Percentiles rank a stretch among this genome's conserved stretches.
These are phyloP conservation scores for Eucalyptus paniculata DNA, from an alignment of 345 rosid species.

Conservation along the genomic window DNA sequence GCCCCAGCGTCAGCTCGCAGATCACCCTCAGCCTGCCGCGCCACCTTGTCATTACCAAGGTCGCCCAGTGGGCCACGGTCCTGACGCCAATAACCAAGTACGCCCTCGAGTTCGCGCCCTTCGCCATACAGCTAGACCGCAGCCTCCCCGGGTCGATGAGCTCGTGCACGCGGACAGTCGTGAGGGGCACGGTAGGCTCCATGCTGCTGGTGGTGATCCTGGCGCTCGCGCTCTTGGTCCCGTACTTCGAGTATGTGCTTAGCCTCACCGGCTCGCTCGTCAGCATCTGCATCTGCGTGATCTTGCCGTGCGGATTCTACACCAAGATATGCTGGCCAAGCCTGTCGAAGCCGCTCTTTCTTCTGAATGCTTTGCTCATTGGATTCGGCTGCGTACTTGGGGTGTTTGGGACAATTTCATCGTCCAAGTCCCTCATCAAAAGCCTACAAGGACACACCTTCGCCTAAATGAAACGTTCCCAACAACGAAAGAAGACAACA, in stretches of 20 bases:
- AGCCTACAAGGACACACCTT: constrained; percentile 6
- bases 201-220: constrained; percentile 34
- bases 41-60: constrained; percentile 41
- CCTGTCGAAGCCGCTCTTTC: constrained; percentile 12
- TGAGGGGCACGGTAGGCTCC: constrained; percentile 46
- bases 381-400: constrained; percentile 47
- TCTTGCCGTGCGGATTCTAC: constrained; percentile 56
- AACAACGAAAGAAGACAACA: background rate
- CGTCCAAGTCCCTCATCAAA: constrained; percentile 19
- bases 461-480: background rate
- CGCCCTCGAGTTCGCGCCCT: constrained; percentile 67
- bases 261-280: constrained; percentile 68
- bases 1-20: constrained; percentile 45
- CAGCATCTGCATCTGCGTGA: constrained; percentile 32
- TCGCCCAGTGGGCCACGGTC: constrained; percentile 72
- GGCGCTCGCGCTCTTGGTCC: constrained; percentile 42
- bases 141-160: constrained; percentile 34
- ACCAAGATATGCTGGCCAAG: constrained; percentile 40
- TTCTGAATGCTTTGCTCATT: constrained; percentile 29
- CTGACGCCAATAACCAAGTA: constrained; percentile 77
- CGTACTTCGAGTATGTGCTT: constrained; percentile 57
- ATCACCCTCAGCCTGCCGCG: constrained; percentile 65
- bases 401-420: constrained; percentile 37
- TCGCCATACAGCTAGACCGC: constrained; percentile 57
- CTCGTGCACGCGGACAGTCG: constrained; percentile 14